phyloP scores from a whole-genome alignment of 306 rosid species.

The Vigna hirtella region DNA sequence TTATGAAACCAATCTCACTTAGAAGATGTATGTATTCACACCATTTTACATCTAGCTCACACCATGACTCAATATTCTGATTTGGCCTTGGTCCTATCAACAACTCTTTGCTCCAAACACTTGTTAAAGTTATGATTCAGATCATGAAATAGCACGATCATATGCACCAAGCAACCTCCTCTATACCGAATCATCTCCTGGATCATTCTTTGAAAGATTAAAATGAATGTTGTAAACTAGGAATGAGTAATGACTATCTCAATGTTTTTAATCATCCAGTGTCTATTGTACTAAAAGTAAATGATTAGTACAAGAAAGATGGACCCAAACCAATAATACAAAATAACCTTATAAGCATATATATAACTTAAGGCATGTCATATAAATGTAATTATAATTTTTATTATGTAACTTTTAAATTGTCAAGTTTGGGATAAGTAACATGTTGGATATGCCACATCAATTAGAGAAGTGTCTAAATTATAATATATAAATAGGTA shows the following conservation, averaged over 20 bases:
- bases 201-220: not conserved
- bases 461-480: too few relatives aligned
- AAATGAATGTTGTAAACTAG: not conserved
- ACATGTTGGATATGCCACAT: not conserved
- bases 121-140: too few relatives aligned
- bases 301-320: not conserved
- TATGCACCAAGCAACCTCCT: too few relatives aligned
- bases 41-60: too few relatives aligned
- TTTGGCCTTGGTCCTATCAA: too few relatives aligned
- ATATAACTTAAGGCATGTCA: not conserved
- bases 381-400: not conserved
- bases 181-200: too few relatives aligned
- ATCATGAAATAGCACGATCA: too few relatives aligned
- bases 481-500: not conserved
- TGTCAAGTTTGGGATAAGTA: slow-evolving; percentile 17
- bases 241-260: not conserved
- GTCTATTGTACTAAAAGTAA: not conserved
- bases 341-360: not conserved
- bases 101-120: too few relatives aligned
- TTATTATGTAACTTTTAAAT: not conserved
- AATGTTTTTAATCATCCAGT: not conserved
- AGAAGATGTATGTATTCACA: too few relatives aligned
- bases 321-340: not conserved
- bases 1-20: too few relatives aligned
- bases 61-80: too few relatives aligned